Base-by-base conservation (phyloP, 257 asterid genomes). In the Phtheirospermum japonicum region DNA sequence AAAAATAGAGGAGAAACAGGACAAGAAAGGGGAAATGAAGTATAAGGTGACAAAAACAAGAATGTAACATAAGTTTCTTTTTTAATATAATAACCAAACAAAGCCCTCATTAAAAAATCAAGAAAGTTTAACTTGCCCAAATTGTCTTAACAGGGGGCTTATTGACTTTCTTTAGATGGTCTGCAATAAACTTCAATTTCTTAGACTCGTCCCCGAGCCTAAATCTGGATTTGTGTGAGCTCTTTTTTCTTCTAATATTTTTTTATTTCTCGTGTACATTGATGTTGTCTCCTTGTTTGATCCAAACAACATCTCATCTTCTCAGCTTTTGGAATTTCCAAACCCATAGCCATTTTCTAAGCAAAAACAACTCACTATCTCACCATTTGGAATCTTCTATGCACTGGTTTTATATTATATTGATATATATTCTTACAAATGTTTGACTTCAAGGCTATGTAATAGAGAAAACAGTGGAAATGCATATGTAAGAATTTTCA, bases 91-190 rank as follows among this genome's bases (percentile, higher is more conserved):
- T 9, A 40, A 56, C 54, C 59, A 36, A 36, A 36, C 42, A 36
- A 36, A 36, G 0, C 11, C 42, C 42, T 58, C 10, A 28, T 26
- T 13, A 9, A 2, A 5, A 55, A 54, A 0, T 4, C 23, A 45
- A 55, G 40, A 6, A 43, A 48, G 0, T 4, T 7, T 64, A 36
- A 57, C 96, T 65, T 66, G 63, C 98, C 93, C 86, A 86, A 75
- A 92, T 81, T 69, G 96, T 83, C 81, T 83, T 88, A 52, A 88
- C 70, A 14, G 85, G 31, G 69, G 93, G 95, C 62, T 91, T 91
- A 48, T 91, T 92, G 66, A 92, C 72, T 58, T 78, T 92, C 81
- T 32, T 71, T 20, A 92, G 82, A 63, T 85, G 93, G 55, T 77
- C 79, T 74, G 76, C 50, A 46, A 86, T 69, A 58, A 71, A 65